These are phyloP conservation scores for Trichoderma sp. DNA, from an alignment of 2,329 filamentous ascomycete species.

Conservation along the genomic window DNA sequence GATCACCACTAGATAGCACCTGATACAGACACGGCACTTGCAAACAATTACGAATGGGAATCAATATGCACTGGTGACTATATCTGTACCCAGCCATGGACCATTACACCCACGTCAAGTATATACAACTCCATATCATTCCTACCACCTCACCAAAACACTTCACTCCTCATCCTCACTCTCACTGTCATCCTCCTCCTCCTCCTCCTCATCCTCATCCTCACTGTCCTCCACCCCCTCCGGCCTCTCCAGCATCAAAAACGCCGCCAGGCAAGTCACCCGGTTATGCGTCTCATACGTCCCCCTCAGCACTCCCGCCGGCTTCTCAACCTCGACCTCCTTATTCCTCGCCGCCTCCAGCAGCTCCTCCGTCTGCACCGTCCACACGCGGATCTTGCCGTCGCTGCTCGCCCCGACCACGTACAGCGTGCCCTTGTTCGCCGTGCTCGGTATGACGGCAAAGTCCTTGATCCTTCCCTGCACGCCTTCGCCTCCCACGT, in stretches of 20 bases:
- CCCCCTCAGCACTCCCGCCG: constrained; percentile 68
- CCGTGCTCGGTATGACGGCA: constrained; percentile 57
- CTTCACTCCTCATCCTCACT: constrained; percentile 33
- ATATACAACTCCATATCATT: background rate
- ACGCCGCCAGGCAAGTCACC: constrained; percentile 85
- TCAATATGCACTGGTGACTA: no score
- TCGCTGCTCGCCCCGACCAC: constrained; percentile 81
- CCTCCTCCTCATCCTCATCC: constrained; percentile 51
- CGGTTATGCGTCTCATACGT: constrained; percentile 83
- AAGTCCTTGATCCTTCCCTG: constrained; percentile 86
- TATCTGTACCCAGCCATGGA: no score
- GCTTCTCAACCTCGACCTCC: constrained; percentile 36
- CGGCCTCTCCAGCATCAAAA: constrained; percentile 75
- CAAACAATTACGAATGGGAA: no score
- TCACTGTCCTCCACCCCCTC: constrained; percentile 64
- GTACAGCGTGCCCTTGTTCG: constrained; percentile 49
- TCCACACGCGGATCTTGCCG: constrained; percentile 80
- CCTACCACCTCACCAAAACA: no score
- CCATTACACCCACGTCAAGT: background rate
- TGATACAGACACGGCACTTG: no score
- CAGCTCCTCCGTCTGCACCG: constrained; percentile 52
- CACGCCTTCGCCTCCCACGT: constrained; percentile 75
- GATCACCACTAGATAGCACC: no score
- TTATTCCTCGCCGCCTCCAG: constrained; percentile 35
- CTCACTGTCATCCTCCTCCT: constrained; percentile 44